Evolutionary conservation across 2,329 filamentous ascomycete species (phyloP).

Genomic region (Hypocreales sp.): DNA sequence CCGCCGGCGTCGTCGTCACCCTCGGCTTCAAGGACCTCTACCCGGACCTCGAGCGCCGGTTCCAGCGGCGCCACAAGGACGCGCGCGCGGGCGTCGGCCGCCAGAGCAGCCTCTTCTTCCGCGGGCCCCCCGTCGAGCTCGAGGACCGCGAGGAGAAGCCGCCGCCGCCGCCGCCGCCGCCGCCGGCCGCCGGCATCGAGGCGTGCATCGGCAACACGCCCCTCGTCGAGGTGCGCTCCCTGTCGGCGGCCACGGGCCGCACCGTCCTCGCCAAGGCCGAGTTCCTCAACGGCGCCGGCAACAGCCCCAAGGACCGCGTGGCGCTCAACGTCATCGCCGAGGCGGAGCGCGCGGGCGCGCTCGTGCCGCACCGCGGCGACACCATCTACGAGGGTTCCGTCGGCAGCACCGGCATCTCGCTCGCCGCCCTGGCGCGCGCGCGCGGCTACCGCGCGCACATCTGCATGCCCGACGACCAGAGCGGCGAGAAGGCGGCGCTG

Average conservation of each 20-base stretch:
- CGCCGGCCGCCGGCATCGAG: constrained; percentile 56
- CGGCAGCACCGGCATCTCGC: constrained; percentile 87
- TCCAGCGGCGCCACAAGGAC: constrained; percentile 27
- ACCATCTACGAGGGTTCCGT: constrained; percentile 97
- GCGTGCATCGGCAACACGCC: constrained; percentile 89
- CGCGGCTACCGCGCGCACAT: constrained; percentile 87
- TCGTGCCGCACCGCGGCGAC: constrained; percentile 71
- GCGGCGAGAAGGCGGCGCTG: constrained; percentile 75
- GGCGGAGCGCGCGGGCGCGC: constrained; percentile 62
- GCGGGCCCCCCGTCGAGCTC: constrained; percentile 32
- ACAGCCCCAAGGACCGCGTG: constrained; percentile 88
- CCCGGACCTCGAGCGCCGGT: constrained; percentile 53
- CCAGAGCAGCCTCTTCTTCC: constrained; percentile 30
- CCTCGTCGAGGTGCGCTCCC: constrained; percentile 67
- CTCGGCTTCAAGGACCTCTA: constrained; percentile 70
- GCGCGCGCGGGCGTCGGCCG: constrained; percentile 7
- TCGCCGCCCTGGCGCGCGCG: constrained; percentile 77
- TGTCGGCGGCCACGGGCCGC: constrained; percentile 77
- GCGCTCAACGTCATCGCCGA: constrained; percentile 75
- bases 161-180: background rate
- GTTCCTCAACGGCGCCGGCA: constrained; percentile 88
- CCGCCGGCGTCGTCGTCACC: constrained; percentile 61
- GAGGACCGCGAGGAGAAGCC: constrained; percentile 40
- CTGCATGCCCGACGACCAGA: constrained; percentile 91
- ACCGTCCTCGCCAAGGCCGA: constrained; percentile 89